Evolutionary conservation across 768 basidiomycete species (phyloP).

Genomic region (Dacryopinax spathularia): DNA sequence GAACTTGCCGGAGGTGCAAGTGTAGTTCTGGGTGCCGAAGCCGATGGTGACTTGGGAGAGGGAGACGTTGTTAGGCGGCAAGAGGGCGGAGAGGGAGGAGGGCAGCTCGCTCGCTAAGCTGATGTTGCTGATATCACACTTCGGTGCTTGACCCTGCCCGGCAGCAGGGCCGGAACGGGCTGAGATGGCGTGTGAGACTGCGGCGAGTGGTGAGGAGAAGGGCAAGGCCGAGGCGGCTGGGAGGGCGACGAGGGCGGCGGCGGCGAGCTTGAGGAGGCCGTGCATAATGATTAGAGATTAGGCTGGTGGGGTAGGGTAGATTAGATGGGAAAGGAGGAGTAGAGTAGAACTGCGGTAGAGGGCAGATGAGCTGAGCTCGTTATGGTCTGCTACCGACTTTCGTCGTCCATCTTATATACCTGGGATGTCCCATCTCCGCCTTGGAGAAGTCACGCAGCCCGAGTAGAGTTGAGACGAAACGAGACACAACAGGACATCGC

Average conservation of each 20-base stretch:
- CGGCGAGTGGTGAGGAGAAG: background rate
- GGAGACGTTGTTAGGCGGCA: constrained; percentile 11
- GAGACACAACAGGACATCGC: no score
- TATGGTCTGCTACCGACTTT: background rate
- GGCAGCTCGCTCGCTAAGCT: background rate
- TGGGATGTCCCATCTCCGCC: no score
- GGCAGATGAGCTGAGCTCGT: background rate
- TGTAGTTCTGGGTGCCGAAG: constrained; percentile 26
- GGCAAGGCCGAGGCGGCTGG: background rate
- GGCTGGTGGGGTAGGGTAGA: background rate
- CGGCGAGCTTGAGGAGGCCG: background rate
- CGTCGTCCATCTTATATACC: background rate
- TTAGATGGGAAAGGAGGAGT: background rate
- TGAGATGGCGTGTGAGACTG: background rate
- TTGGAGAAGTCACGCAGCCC: no score
- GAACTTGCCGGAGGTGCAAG: constrained; percentile 21
- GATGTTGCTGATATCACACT: background rate
- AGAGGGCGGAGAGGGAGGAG: constrained; percentile 6
- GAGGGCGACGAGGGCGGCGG: background rate
- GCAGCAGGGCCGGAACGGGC: background rate
- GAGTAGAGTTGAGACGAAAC: no score
- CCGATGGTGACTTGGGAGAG: constrained; percentile 13
- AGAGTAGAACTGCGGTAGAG: background rate
- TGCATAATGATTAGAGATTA: background rate
- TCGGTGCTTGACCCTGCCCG: background rate